Conservation (phyloP, 2,329 filamentous ascomycete species). For the Fusarium verrucosum region DNA sequence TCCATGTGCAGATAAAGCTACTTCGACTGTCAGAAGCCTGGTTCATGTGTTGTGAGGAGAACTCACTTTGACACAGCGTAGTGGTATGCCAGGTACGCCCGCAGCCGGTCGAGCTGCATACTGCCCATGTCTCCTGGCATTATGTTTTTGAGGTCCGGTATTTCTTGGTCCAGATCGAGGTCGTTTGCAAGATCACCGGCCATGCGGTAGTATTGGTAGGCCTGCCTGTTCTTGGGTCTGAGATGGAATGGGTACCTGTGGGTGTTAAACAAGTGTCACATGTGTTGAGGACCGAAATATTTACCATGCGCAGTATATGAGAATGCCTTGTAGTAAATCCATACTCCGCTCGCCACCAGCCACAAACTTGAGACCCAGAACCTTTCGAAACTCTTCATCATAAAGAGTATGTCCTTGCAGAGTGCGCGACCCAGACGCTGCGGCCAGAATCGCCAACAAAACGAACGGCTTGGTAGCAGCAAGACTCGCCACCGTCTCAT, state of each 20-base stretch:
- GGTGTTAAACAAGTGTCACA: neutral
- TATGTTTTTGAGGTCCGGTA: constrained; percentile 12
- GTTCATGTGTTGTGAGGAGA: neutral
- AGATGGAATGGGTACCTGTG: constrained; percentile 65
- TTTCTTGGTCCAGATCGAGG: constrained; percentile 58
- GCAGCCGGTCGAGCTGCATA: constrained; percentile 53
- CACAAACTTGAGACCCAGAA: constrained; percentile 65
- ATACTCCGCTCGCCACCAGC: constrained; percentile 65
- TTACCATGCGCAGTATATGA: constrained; percentile 68
- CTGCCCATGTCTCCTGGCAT: constrained; percentile 4
- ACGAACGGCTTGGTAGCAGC: constrained; percentile 61
- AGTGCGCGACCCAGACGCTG: constrained; percentile 58
- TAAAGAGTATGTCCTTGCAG: constrained; percentile 63
- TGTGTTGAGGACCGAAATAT: constrained; percentile 1
- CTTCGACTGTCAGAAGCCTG: constrained; percentile 18
- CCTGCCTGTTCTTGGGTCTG: constrained; percentile 60
- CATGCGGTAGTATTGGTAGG: constrained; percentile 63
- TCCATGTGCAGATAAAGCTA: constrained; percentile 55
- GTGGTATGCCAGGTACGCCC: constrained; percentile 58
- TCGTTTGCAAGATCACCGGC: constrained; percentile 60
- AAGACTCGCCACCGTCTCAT: constrained; percentile 55
- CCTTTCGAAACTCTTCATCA: constrained; percentile 66
- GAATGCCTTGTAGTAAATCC: constrained; percentile 65
- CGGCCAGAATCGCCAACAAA: constrained; percentile 62
- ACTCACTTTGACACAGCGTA: constrained; percentile 56